Evolutionary conservation across 192 early-diverging fungal species (phyloP).

Genomic region (Rhizophagus sp.): DNA sequence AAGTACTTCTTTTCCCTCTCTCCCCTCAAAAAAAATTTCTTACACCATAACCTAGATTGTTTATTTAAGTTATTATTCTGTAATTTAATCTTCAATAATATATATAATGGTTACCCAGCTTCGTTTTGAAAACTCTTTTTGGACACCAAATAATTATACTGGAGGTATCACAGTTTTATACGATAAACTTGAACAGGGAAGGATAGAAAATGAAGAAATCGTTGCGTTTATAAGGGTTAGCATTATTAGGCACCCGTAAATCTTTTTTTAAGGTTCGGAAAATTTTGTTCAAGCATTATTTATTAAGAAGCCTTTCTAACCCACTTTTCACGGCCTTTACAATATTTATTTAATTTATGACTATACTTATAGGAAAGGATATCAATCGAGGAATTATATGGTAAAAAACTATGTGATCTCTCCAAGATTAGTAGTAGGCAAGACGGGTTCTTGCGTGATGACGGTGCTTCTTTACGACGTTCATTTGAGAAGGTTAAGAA

Average conservation of each 20-base stretch:
- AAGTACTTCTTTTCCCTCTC: no score
- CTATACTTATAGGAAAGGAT: constrained; percentile 20
- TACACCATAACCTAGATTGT: no score
- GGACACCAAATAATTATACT: constrained; percentile 39
- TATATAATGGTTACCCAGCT: background rate
- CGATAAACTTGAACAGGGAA: constrained; percentile 54
- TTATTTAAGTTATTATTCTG: no score
- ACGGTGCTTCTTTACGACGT: constrained; percentile 53
- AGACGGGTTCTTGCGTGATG: constrained; percentile 55
- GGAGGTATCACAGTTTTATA: constrained; percentile 50
- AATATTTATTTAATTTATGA: constrained; percentile 25
- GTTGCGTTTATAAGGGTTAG: constrained; percentile 52
- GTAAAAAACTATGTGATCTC: constrained; percentile 35
- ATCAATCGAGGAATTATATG: constrained; percentile 14
- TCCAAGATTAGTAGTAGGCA: constrained; percentile 28
- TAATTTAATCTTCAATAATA: no score
- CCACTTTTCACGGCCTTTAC: background rate
- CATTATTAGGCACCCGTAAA: constrained; percentile 49
- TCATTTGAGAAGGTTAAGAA: constrained; percentile 51
- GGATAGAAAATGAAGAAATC: constrained; percentile 58
- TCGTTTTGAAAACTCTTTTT: constrained; percentile 28
- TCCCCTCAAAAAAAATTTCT: no score
- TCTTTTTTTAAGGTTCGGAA: constrained; percentile 38
- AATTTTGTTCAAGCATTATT: constrained; percentile 23
- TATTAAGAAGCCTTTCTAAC: background rate